Conservation (phyloP, 208 protist species). For the Crithidia expoeki region DNA sequence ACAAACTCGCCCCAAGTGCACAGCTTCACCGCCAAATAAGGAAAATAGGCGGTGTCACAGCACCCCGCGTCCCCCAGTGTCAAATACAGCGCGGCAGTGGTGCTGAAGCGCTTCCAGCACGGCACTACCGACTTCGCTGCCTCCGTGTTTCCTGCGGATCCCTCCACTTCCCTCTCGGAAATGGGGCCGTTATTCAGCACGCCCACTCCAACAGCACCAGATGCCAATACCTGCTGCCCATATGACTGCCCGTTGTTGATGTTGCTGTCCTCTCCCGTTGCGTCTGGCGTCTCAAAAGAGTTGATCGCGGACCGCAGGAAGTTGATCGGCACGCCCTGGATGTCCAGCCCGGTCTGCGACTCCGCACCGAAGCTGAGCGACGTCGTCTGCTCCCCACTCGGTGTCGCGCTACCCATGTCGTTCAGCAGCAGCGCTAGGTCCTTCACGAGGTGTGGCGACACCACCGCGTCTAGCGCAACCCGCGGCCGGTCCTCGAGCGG, state of each 20-base stretch:
- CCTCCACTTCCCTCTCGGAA: not conserved
- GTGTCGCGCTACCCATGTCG: slow-evolving; percentile 10
- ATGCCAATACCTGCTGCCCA: not conserved
- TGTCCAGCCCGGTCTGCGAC: slow-evolving; percentile 2
- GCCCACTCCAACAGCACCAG: not conserved
- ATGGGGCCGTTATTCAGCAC: not conserved
- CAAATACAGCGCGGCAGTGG: slow-evolving; percentile 56
- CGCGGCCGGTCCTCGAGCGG: slow-evolving; percentile 31
- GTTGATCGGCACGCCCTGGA: slow-evolving; percentile 9
- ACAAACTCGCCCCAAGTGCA: slow-evolving; percentile 39
- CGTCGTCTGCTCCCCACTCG: not conserved
- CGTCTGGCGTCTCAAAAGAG: slow-evolving; percentile 7
- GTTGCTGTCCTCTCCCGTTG: not conserved
- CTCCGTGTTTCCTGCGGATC: not conserved
- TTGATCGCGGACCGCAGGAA: slow-evolving; percentile 22
- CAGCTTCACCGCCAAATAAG: slow-evolving; percentile 56
- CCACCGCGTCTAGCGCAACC: slow-evolving; percentile 3
- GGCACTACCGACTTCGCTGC: slow-evolving; percentile 22
- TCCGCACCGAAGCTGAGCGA: slow-evolving; percentile 7
- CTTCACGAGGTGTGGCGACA: slow-evolving; percentile 2
- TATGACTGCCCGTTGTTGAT: not conserved
- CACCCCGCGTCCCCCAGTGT: slow-evolving; percentile 51
- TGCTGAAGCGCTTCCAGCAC: slow-evolving; percentile 60
- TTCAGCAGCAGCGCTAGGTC: not conserved
- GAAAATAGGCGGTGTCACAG: slow-evolving; percentile 48